Evolutionary conservation across 2,329 filamentous ascomycete species (phyloP), one percentile per base, ranked within the genome.

Genomic region (Pleurostoma richardsiae): DNA sequence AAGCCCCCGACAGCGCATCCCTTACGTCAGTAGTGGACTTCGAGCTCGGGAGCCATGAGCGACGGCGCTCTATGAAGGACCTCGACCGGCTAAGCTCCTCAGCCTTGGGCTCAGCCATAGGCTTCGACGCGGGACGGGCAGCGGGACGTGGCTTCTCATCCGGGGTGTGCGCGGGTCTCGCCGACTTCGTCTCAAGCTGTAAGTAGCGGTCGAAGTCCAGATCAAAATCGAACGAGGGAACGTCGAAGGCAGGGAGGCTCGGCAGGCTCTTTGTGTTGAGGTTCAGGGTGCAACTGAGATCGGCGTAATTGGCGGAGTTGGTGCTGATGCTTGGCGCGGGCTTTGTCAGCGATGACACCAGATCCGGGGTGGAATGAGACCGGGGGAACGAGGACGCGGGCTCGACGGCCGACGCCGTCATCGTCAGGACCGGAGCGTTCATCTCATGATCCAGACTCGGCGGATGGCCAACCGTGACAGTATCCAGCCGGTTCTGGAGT

Each of bases 221-320:
- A 52, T 69, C 69, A 54, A 74, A 67, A 51, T 79, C 72, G 59
- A 82, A 75, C 1, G 73, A 72, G 36, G 76, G 72, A 31, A 82
- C 62, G 48, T 78, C 74, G 59, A 79, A 78, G 48, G 64, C 59
- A 10, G 72, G 63, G 27, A 71, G 57, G 46, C 55, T 63, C 39
- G 67, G 66, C 19, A 67, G 54, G 47, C 52, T 62, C 54, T 68
- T 68, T 19, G 19, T 19, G 19, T 19, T 19, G 51, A 58, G 50
- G 54, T 54, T 59, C 46, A 55, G 54, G 31, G 58, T 56, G 44
- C 41, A 50, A n/a, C 33, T n/a, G n/a, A n/a, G 33, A 36, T 36
- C 33, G 33, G 8, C 33, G 33, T 36, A n/a, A 8, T 49, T n/a
- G 40, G 44, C 30, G 40, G 38, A 40, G 41, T 45, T 30, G 38